These are phyloP conservation scores for Hymenoscyphus infarciens DNA, from an alignment of 2,329 filamentous ascomycete species.

Conservation along the genomic window DNA sequence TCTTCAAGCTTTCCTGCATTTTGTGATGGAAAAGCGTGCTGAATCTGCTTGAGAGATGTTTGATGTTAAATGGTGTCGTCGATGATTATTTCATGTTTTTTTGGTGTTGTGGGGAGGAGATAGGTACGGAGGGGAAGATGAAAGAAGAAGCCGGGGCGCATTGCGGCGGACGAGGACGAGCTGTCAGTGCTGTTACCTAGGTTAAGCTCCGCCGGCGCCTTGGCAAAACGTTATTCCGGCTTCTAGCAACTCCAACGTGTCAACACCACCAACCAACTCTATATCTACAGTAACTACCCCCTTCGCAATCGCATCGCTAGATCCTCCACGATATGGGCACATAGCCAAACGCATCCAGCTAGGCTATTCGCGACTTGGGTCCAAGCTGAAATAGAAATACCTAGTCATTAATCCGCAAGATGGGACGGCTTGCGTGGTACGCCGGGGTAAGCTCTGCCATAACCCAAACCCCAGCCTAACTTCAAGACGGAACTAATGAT, in stretches of 20 bases:
- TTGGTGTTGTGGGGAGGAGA: too few relatives aligned
- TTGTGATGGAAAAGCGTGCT: too few relatives aligned
- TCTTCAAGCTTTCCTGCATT: too few relatives aligned
- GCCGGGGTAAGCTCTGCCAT: conserved; percentile 42
- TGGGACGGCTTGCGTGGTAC: conserved; percentile 45
- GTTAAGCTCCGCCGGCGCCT: background rate
- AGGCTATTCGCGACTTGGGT: conserved; percentile 17
- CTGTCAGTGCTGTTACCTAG: background rate
- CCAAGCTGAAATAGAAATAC: conserved; percentile 5
- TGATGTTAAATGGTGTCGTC: too few relatives aligned
- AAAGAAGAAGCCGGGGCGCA: background rate
- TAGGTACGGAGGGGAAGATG: background rate
- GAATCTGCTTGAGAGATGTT: too few relatives aligned
- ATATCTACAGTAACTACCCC: background rate
- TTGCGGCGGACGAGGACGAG: too few relatives aligned
- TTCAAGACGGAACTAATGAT: background rate
- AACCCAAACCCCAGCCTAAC: background rate
- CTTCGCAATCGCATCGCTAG: background rate
- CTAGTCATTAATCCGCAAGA: conserved; percentile 9
- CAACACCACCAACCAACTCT: conserved; percentile 8
- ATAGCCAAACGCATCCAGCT: conserved; percentile 14
- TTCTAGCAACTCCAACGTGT: conserved; percentile 7
- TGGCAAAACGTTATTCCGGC: background rate
- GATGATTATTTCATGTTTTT: too few relatives aligned
- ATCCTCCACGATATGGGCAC: conserved; percentile 24